Evolutionary conservation across 2,329 filamentous ascomycete genomes (phyloP), one percentile per base, ranked within the genome.

Genomic region (Scedosporium minutisporum): DNA sequence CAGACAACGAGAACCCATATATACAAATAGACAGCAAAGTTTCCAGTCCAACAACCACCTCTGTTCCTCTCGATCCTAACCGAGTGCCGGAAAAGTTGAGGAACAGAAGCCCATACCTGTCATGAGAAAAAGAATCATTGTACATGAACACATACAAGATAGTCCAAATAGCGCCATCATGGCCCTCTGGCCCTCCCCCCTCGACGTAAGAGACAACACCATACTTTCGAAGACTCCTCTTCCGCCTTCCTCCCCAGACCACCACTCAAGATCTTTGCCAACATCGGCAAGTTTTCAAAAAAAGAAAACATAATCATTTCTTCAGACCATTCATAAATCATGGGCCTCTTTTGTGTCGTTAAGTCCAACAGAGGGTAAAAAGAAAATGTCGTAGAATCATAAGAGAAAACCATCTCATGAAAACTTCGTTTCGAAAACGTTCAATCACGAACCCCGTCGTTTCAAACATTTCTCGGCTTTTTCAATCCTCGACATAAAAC

Each of bases 401-500:
- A 27, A 57, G 12, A n/a, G 21, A 57, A 25, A 16, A 23, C 5
- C 23, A 27, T 57, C 33, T 38, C 33, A 38, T 38, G 33, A 38
- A 38, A 38, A 16, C n/a, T 18, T 18, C 53, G 29, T 57, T 33
- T 29, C 33, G 33, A 38, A 38, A 38, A 38, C 33, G 33, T 38
- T 38, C 33, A 38, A 12, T 38, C 33, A 38, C 12, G 33, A 10
- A 18, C 46, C 6, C 12, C 44, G 44, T 46, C 18, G 5, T n/a
- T n/a, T 46, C 14, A 46, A 21, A 12, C 44, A 46, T 6, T 6
- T 29, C 27, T n/a, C n/a, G n/a, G n/a, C 3, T 33, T 9, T 18
- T 42, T 58, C 57, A 38, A n/a, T 58, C n/a, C 9, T 58, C 57
- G 27, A 55, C 23, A 29, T 55, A 55, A 38, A 58, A 58, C n/a